Base-by-base conservation (phyloP, 768 basidiomycete species). In the Albatrellus ellisii region DNA sequence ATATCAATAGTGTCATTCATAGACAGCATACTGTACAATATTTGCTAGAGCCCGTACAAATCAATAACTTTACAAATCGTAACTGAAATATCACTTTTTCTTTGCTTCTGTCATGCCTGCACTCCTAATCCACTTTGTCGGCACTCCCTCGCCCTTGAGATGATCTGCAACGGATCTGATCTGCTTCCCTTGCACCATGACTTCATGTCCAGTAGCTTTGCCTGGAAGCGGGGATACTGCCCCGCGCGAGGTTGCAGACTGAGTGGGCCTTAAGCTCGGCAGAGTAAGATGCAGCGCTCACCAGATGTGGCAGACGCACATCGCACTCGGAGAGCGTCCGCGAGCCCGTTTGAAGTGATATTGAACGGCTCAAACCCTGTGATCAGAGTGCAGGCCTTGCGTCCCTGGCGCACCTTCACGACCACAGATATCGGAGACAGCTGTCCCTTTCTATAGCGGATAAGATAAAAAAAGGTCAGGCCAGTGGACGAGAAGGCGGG, bases 161-260 rank as follows among this genome's bases (percentile, higher is more conserved):
- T 87, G 70, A 4, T 84, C 80, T 8, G 68, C 63, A 9, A 89
- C 79, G 2, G 65, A 62, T 48, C 72, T 69, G 15, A 68, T 64
- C 52, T 94, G 89, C 47, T 83, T 84, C 2, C 91, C 91, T 54
- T 94, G 91, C 0, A 94, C 79, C 47, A 83, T 63, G 7, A 95
- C 77, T 52, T 91, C 85, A 40, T 72, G 50, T 1, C 71, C 72
- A 2, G 71, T 62, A 12, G 64, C 52, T 55, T 76, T 79, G 0
- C 80, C 79, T 4, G 62, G 64, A n/a, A 70, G 42, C 1, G 76
- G 73, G 0, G 76, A 70, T 12, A 81, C 83, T 85, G 50, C 22
- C 17, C 4, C 17, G 8, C 34, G 26, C 24, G 24, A 12, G 11
- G n/a, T 3, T 14, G 24, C 11, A 27, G 26, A 21, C 14, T 10